phyloP scores from a whole-genome alignment of 2,329 filamentous ascomycete species.

The Colletotrichum navitas region DNA sequence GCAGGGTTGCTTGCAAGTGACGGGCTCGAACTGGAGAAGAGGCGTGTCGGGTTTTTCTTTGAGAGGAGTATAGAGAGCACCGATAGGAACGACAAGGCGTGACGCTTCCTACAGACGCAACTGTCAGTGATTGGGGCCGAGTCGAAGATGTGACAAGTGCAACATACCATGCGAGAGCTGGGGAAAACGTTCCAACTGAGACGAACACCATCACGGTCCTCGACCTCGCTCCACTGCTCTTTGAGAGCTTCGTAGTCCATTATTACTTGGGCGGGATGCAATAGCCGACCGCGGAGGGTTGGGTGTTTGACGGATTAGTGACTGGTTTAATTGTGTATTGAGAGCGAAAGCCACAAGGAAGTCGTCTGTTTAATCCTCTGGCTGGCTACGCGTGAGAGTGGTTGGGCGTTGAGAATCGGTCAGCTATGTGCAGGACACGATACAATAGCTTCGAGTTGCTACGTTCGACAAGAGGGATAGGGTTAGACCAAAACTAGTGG shows the following conservation, averaged over 20 bases:
- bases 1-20: constrained; percentile 96
- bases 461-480: constrained; percentile 3
- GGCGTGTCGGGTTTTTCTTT: constrained; percentile 95
- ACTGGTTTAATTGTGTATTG: not conserved
- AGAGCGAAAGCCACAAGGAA: not conserved
- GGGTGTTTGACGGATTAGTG: too few species aligned
- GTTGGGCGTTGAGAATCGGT: not conserved
- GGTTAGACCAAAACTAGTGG: not conserved
- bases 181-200: constrained; percentile 99
- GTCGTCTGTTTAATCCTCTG: not conserved
- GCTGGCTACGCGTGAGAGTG: not conserved
- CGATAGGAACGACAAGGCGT: constrained; percentile 93
- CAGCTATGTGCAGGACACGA: not conserved
- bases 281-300: not conserved
- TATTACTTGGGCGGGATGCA: constrained; percentile 5
- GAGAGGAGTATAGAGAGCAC: constrained; percentile 92
- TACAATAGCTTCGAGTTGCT: constrained; percentile 14
- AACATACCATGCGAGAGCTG: constrained; percentile 91
- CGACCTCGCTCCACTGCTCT: constrained; percentile 95
- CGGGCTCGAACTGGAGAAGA: constrained; percentile 93
- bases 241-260: constrained; percentile 97
- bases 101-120: constrained; percentile 80
- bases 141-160: constrained; percentile 14
- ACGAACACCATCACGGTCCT: constrained; percentile 95
- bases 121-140: constrained; percentile 40